Percentiles rank a stretch among this genome's conserved stretches.
Evolutionary conservation across 176 grass and related monocot species (phyloP).

Genomic region (Alopecurus myosuroides): DNA sequence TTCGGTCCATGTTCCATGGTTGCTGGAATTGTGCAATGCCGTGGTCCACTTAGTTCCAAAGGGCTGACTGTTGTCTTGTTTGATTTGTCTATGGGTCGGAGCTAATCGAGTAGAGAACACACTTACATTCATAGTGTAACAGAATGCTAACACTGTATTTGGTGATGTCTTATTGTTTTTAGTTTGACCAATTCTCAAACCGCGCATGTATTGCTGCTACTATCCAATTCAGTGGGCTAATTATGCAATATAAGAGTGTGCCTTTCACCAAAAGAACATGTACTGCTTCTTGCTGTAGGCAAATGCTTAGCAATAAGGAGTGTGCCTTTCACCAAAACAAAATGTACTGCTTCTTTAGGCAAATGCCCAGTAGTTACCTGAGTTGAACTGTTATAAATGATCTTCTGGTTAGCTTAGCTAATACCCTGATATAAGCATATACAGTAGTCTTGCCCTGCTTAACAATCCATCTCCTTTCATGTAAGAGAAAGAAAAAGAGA

Average conservation of each 20-base stretch:
- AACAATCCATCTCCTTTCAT: neutral
- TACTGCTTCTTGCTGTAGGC: neutral
- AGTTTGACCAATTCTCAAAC: neutral
- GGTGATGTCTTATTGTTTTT: neutral
- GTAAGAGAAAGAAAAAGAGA: neutral
- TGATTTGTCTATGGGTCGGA: neutral
- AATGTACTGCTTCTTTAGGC: neutral
- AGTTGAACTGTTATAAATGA: neutral
- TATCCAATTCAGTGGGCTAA: neutral
- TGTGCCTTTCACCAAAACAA: too few relatives aligned
- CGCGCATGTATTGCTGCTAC: neutral
- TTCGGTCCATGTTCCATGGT: neutral
- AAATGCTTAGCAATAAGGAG: neutral
- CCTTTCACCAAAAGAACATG: neutral
- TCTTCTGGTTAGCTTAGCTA: constrained; percentile 1
- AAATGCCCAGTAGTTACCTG: neutral
- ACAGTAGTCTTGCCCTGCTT: neutral
- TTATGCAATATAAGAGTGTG: neutral
- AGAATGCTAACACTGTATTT: neutral
- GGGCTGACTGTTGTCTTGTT: neutral
- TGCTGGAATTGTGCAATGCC: constrained; percentile 15
- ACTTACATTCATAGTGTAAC: neutral
- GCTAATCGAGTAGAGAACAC: neutral
- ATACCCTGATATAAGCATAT: neutral
- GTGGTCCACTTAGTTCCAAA: neutral